Percentiles rank a stretch among this genome's conserved stretches.
These are phyloP conservation scores for Medicago lupulina DNA, from an alignment of 306 rosid species.

Conservation along the genomic window DNA sequence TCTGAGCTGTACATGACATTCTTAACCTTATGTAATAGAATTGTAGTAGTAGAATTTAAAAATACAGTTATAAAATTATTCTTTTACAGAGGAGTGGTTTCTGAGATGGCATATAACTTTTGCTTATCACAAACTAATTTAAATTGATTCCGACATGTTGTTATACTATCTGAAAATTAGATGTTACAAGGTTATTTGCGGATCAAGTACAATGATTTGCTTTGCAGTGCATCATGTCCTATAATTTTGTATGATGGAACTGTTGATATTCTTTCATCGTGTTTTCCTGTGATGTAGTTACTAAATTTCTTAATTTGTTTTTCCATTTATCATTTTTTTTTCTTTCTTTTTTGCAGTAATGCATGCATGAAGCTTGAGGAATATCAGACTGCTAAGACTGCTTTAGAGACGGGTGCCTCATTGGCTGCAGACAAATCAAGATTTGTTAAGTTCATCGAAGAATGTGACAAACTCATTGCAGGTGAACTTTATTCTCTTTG, in stretches of 20 bases:
- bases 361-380: conserved; percentile 92
- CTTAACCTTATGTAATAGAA: too few species aligned
- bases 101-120: background rate
- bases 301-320: background rate
- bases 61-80: too few species aligned
- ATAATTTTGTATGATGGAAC: background rate
- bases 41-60: too few species aligned
- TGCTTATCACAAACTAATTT: background rate
- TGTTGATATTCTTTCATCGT: background rate
- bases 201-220: too few species aligned
- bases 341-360: conserved; percentile 59
- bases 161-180: conserved; percentile 13
- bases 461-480: conserved; percentile 72
- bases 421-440: conserved; percentile 61
- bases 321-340: conserved; percentile 12
- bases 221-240: background rate
- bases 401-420: conserved; percentile 73
- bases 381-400: conserved; percentile 85
- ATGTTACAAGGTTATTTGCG: background rate
- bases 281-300: conserved; percentile 3
- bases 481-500: conserved; percentile 50
- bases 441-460: conserved; percentile 61
- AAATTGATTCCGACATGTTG: background rate
- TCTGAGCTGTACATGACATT: background rate
- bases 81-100: too few species aligned